Percentiles rank a stretch among this genome's conserved stretches.
Evolutionary conservation across 1,284 basidiomycete species (phyloP).

Genomic region (Rhodotorula glutinis): DNA sequence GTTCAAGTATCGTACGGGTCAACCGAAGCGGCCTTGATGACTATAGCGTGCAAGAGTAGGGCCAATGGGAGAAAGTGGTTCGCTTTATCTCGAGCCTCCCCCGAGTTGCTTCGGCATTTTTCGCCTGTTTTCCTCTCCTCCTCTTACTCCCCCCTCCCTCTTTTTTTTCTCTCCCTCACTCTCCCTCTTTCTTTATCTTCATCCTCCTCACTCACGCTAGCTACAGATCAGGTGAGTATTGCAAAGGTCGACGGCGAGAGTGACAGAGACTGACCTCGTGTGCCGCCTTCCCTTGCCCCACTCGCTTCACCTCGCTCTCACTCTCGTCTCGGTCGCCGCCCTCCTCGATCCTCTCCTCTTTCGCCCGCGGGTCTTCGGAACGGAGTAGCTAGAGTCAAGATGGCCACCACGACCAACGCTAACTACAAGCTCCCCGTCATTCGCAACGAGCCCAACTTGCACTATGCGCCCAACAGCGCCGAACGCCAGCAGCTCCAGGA

Average conservation of each 20-base stretch:
- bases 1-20: not conserved
- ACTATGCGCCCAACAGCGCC: slow-evolving; percentile 73
- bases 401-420: slow-evolving; percentile 34
- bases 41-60: not conserved
- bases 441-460: slow-evolving; percentile 84
- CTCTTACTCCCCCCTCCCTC: not conserved
- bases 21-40: not conserved
- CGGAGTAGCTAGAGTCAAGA: not conserved
- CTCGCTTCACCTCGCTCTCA: not conserved
- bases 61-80: too few species aligned
- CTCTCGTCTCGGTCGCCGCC: not conserved
- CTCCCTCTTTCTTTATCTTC: not conserved
- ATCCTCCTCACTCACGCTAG: too few species aligned
- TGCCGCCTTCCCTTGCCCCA: not conserved
- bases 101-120: not conserved
- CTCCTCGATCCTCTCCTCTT: too few species aligned
- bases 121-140: not conserved
- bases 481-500: slow-evolving; percentile 74
- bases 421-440: slow-evolving; percentile 35
- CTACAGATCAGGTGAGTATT: not conserved
- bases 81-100: too few species aligned
- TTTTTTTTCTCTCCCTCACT: not conserved
- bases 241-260: not conserved
- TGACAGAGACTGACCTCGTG: not conserved
- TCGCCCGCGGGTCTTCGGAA: too few species aligned